Evolutionary conservation across 306 rosid genomes (phyloP).

Genomic region (Luffa acutangula): DNA sequence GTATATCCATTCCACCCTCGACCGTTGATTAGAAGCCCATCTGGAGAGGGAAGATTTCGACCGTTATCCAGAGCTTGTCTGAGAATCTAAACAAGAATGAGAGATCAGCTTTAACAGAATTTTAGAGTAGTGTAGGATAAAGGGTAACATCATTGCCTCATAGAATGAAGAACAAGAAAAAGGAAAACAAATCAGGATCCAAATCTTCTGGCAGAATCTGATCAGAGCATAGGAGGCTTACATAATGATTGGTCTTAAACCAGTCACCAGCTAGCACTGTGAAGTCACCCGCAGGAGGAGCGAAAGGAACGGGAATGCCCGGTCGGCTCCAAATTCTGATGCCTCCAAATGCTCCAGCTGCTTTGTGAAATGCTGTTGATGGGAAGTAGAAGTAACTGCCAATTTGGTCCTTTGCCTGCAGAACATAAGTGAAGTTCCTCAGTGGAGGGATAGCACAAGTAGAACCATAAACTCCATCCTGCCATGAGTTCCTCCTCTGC

Average conservation of each 20-base stretch:
- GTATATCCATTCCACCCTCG: constrained; percentile 91
- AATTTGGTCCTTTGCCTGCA: constrained; percentile 57
- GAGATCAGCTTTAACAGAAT: not conserved
- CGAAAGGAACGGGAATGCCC: constrained; percentile 81
- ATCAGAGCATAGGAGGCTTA: constrained; percentile 16
- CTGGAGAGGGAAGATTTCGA: constrained; percentile 69
- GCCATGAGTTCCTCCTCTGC: constrained; percentile 92
- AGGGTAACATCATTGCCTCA: not conserved
- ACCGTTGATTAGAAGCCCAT: constrained; percentile 87
- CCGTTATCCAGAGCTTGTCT: constrained; percentile 66
- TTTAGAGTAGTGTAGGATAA: not conserved
- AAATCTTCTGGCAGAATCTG: not conserved
- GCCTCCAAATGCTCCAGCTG: constrained; percentile 63
- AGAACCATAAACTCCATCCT: constrained; percentile 53
- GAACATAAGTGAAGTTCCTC: constrained; percentile 45
- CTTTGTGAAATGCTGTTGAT: constrained; percentile 56
- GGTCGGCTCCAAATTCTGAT: constrained; percentile 93
- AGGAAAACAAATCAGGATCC: not conserved
- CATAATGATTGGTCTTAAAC: constrained; percentile 65
- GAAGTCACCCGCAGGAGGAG: constrained; percentile 81
- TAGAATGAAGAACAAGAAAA: not conserved
- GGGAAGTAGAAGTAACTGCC: constrained; percentile 63
- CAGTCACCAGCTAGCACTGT: constrained; percentile 81
- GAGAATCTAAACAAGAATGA: constrained; percentile 33
- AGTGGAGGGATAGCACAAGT: constrained; percentile 55